Conservation (phyloP, 2,329 filamentous ascomycete genomes). For the Moelleriella libera region DNA sequence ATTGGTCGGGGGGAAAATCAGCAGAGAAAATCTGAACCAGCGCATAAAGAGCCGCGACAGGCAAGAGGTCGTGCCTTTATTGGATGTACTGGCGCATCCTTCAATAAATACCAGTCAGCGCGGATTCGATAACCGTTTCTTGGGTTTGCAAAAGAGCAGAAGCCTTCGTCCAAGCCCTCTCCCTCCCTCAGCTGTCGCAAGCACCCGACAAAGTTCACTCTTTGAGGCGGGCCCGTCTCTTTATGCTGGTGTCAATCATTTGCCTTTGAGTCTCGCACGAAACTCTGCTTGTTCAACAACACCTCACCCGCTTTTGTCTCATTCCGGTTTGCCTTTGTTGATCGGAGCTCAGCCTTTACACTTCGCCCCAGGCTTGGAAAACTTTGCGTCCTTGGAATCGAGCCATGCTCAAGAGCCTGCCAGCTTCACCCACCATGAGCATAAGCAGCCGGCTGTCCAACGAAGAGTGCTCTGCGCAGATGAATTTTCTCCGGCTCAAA, state of each 20-base stretch:
- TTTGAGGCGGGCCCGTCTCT: neutral
- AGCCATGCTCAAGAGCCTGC: no score
- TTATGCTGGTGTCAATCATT: neutral
- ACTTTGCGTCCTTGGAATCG: neutral
- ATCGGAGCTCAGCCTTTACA: neutral
- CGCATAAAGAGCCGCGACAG: no score
- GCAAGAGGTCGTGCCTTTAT: no score
- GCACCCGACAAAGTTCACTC: no score
- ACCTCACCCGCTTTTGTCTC: neutral
- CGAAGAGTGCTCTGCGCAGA: neutral
- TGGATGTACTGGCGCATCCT: no score
- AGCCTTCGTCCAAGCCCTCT: no score
- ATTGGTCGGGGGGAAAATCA: no score
- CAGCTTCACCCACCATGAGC: neutral
- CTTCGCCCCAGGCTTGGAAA: neutral
- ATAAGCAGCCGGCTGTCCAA: neutral
- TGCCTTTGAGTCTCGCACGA: neutral
- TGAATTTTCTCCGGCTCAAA: neutral
- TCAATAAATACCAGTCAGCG: no score
- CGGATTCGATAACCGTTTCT: no score
- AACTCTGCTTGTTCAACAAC: neutral
- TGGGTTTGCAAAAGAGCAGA: no score
- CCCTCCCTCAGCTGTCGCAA: no score
- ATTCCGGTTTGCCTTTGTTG: constrained; percentile 1
- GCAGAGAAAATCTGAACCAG: no score